Percentiles rank a stretch among this genome's conserved stretches.
phyloP scores from a whole-genome alignment of 2,329 filamentous ascomycete species.

The Basipetospora sp. region DNA sequence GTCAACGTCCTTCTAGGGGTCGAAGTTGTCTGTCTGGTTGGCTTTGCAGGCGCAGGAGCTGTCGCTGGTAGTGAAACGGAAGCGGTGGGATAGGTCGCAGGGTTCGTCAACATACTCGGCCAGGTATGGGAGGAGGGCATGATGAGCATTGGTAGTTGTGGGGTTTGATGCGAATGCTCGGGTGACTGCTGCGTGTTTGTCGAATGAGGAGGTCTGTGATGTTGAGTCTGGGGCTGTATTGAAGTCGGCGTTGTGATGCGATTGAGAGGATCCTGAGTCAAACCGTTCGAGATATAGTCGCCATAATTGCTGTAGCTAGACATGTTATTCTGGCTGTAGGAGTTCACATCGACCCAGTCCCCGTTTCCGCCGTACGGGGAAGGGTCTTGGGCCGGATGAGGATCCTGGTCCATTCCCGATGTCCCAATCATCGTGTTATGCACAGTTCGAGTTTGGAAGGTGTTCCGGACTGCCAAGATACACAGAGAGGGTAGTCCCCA shows the following conservation, averaged over 20 bases:
- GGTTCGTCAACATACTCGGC: constrained; percentile 71
- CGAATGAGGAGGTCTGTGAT: constrained; percentile 16
- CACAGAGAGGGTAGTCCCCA: too few relatives aligned
- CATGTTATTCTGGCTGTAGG: constrained; percentile 53
- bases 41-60: not conserved
- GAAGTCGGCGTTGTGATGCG: constrained; percentile 45
- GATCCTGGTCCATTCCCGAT: constrained; percentile 31
- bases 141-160: constrained; percentile 52
- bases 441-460: constrained; percentile 18
- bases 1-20: constrained; percentile 78
- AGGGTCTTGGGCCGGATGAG: constrained; percentile 28
- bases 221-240: constrained; percentile 28
- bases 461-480: too few relatives aligned
- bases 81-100: constrained; percentile 47
- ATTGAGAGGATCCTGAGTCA: constrained; percentile 35
- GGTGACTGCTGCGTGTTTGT: constrained; percentile 21
- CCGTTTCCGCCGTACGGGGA: constrained; percentile 26
- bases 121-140: constrained; percentile 54
- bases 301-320: constrained; percentile 49
- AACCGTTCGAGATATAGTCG: constrained; percentile 37
- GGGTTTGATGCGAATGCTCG: constrained; percentile 27
- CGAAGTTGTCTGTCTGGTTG: constrained; percentile 13
- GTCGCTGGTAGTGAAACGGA: constrained; percentile 38
- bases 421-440: constrained; percentile 31
- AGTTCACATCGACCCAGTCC: constrained; percentile 40